Base-by-base conservation (phyloP, 2,329 filamentous ascomycete species). In the Talaromyces sp. region DNA sequence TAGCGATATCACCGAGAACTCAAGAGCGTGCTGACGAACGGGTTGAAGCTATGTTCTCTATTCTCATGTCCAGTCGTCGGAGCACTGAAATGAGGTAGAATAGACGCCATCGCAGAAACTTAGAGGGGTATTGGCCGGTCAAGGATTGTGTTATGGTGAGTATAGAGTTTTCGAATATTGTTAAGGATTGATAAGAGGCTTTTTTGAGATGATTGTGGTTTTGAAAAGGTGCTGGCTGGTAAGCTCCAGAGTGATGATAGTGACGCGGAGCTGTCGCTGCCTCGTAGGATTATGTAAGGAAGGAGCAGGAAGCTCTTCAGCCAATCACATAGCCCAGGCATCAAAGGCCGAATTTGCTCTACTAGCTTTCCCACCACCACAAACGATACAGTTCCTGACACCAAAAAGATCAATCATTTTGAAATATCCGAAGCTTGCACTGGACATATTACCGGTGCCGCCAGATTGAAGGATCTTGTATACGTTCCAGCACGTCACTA, bases 11-110 rank as follows among this genome's bases (percentile, higher is more conserved):
- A 31, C 40, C 11, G 18, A 3, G n/a, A n/a, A 21, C 35, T 57
- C 25, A 42, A 40, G 11, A 18, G 23, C 8, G 39, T 56, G 42
- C 23, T 42, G 54, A 69, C 90, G 73, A 85, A 96, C 93, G 93
- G 93, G 80, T 96, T 93, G 81, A 97, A 97, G 70, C 88, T 86
- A 80, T 96, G 93, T 81, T 82, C 80, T 66, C 79, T 77, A 72
- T 79, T 79, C 65, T 79, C 79, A 64, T 85, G 87, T 75, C 83
- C 81, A 69, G 79, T 80, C 70, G 82, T 80, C 70, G 78, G 77
- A 66, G 81, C 80, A 70, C 79, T 76, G 61, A 78, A 76, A 65
- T 75, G 70, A 71, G 79, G 75, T 75, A 83, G 79, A 65, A 86
- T 73, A 65, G 83, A 81, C 68, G 82, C 81, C 84, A 87, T 87